phyloP scores from a whole-genome alignment of 208 protist genomes.

The Crithidia expoeki region DNA sequence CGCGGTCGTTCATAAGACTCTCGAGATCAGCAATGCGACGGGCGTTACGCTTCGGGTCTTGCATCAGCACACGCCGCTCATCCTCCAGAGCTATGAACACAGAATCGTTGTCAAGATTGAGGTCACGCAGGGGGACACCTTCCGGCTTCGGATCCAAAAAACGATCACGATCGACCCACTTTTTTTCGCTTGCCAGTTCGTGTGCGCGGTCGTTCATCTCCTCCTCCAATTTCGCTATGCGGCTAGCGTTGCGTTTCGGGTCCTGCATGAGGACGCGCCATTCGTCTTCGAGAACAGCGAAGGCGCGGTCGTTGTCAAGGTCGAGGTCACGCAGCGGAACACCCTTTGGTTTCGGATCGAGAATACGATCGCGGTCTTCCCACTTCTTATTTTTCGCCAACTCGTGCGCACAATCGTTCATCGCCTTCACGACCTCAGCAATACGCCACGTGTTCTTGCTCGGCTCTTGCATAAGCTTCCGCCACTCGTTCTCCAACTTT shows the following conservation, averaged over 20 bases:
- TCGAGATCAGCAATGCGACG: constrained; percentile 57
- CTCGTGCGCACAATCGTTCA: constrained; percentile 64
- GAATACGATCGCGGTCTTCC: constrained; percentile 60
- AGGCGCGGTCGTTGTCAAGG: constrained; percentile 63
- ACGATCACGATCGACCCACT: constrained; percentile 43
- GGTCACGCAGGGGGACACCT: constrained; percentile 58
- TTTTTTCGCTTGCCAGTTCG: constrained; percentile 59
- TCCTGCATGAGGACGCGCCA: constrained; percentile 60
- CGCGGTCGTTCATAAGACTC: constrained; percentile 64
- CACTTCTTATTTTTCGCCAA: constrained; percentile 59
- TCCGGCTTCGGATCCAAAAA: constrained; percentile 69
- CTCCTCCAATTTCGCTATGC: constrained; percentile 46
- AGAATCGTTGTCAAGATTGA: constrained; percentile 67
- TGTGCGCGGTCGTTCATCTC: constrained; percentile 61
- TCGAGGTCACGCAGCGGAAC: constrained; percentile 67
- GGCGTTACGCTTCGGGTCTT: constrained; percentile 45
- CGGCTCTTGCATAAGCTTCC: too few species aligned
- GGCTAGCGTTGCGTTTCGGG: constrained; percentile 46
- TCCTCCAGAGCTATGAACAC: constrained; percentile 66
- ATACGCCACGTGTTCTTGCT: too few species aligned
- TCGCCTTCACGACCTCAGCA: constrained; percentile 65
- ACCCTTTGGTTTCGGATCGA: constrained; percentile 63
- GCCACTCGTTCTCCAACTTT: too few species aligned
- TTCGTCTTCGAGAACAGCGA: constrained; percentile 61
- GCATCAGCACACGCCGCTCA: constrained; percentile 55